phyloP scores from a whole-genome alignment of 2,329 filamentous ascomycete species.

The Chaetothyriales sp. region DNA sequence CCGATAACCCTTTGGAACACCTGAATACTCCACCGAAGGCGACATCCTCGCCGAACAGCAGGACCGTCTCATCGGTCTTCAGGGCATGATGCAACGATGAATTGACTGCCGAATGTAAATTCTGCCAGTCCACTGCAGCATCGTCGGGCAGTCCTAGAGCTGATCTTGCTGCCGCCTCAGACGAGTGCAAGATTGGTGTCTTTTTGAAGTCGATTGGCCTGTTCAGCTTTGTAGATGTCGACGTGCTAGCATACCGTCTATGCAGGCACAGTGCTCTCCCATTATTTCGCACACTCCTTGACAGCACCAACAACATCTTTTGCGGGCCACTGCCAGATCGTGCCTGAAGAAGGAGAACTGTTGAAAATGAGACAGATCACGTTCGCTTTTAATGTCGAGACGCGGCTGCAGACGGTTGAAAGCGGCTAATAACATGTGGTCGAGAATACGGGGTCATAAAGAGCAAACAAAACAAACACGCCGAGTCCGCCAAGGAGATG shows the following conservation, averaged over 20 bases:
- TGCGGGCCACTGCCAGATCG: background rate
- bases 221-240: conserved; percentile 55
- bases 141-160: conserved; percentile 62
- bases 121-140: conserved; percentile 67
- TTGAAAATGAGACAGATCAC: background rate
- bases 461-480: background rate
- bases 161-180: conserved; percentile 54
- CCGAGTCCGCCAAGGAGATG: background rate
- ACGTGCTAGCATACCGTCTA: conserved; percentile 14
- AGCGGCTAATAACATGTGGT: background rate
- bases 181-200: conserved; percentile 69
- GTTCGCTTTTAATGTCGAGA: background rate
- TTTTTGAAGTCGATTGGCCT: conserved; percentile 74
- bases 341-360: background rate
- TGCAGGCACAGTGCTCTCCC: background rate
- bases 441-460: background rate
- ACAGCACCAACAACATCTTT: background rate
- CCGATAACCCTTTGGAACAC: conserved; percentile 79
- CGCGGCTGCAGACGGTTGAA: background rate
- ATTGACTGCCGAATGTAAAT: conserved; percentile 89
- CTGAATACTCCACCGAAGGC: conserved; percentile 94
- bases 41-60: conserved; percentile 93
- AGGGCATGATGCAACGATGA: conserved; percentile 73
- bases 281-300: background rate
- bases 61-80: conserved; percentile 66